These are phyloP conservation scores for Triglochin maritima DNA, from an alignment of 106 monocot species.

Conservation along the genomic window DNA sequence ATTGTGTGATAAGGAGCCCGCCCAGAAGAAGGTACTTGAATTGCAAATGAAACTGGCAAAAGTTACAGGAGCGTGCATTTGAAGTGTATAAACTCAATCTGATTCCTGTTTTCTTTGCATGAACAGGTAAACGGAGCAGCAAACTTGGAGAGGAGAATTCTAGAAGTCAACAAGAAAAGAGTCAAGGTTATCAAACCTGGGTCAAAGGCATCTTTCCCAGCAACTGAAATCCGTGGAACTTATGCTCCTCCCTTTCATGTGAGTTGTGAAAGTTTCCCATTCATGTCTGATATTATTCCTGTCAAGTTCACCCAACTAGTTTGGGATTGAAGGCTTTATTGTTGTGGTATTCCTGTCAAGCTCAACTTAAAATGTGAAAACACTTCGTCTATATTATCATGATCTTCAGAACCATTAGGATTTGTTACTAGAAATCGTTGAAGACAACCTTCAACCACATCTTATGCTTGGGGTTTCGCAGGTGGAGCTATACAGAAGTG, in stretches of 20 bases:
- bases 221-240: conserved; percentile 76
- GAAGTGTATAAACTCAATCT: neutral
- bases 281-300: too few species aligned
- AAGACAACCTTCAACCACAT: neutral
- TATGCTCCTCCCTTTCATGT: conserved; percentile 97
- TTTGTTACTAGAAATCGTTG: too few species aligned
- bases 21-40: conserved; percentile 52
- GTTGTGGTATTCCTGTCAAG: too few species aligned
- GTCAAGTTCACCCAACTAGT: too few species aligned
- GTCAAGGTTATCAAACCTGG: conserved; percentile 96
- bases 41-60: neutral
- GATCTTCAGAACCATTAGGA: too few species aligned
- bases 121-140: conserved; percentile 59
- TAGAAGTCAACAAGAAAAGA: conserved; percentile 87
- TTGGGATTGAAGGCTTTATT: too few species aligned
- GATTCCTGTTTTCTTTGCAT: neutral
- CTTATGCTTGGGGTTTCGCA: conserved; percentile 18
- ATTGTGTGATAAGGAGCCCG: conserved; percentile 60
- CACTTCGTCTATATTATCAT: too few species aligned
- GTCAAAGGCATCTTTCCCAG: conserved; percentile 79
- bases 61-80: neutral
- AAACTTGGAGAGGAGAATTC: conserved; percentile 73
- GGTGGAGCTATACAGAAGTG: conserved; percentile 73
- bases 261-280: conserved; percentile 9
- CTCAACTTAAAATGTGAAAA: too few species aligned